These are phyloP conservation scores for Paecilomyces formosus DNA, from an alignment of 2,329 filamentous ascomycete species.

Conservation along the genomic window DNA sequence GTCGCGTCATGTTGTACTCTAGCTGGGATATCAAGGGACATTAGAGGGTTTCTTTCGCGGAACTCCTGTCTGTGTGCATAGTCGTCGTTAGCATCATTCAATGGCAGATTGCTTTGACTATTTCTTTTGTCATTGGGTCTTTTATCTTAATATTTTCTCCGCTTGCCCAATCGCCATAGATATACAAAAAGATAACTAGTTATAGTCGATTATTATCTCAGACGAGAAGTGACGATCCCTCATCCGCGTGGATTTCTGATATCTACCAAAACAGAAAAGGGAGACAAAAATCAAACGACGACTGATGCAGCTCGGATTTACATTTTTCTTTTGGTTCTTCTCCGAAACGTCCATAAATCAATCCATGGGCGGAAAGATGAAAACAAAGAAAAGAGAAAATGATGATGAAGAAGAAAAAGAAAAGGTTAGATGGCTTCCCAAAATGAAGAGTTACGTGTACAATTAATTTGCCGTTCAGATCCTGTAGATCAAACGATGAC, in stretches of 20 bases:
- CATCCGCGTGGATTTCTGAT: background rate
- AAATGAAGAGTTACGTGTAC: constrained; percentile 2
- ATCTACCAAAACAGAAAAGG: background rate
- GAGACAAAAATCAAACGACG: background rate
- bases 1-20: constrained; percentile 4
- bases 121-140: background rate
- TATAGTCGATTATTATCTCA: background rate
- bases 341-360: background rate
- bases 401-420: background rate
- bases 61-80: background rate
- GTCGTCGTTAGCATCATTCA: constrained; percentile 1
- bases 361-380: background rate
- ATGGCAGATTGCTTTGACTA: background rate
- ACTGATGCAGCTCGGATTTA: background rate
- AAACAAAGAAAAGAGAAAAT: no score
- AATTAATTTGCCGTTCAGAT: background rate
- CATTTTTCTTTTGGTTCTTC: no score
- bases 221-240: background rate
- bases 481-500: background rate
- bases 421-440: background rate
- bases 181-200: background rate
- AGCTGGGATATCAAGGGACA: constrained; percentile 1
- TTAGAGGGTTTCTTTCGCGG: background rate
- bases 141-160: background rate
- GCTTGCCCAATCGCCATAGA: background rate